Evolutionary conservation across 768 basidiomycete species (phyloP).

Genomic region (Trametes meyenii): DNA sequence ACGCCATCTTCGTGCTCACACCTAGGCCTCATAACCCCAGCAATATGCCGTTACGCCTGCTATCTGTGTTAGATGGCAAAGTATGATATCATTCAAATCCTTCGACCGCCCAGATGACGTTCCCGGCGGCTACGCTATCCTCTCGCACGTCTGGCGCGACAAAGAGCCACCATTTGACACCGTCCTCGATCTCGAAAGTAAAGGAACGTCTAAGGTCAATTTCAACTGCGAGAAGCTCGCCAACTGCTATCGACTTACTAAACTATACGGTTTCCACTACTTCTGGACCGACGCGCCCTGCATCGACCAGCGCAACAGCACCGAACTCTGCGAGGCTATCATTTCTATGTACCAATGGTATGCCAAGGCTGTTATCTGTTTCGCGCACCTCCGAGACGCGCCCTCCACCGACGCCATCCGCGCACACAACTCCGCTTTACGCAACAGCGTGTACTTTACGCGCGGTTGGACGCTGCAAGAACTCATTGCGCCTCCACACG

Average conservation of each 20-base stretch:
- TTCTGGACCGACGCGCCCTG: constrained; percentile 7
- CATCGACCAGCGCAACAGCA: constrained; percentile 10
- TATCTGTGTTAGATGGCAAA: not conserved
- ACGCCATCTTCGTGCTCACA: too few species aligned
- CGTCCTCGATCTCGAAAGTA: not conserved
- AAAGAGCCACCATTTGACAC: not conserved
- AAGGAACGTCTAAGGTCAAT: too few species aligned
- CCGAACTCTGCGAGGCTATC: constrained; percentile 15
- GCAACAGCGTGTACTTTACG: not conserved
- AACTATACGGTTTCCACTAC: not conserved
- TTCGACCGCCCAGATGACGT: not conserved
- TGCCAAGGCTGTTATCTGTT: not conserved
- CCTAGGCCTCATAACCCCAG: too few species aligned
- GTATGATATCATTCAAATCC: not conserved
- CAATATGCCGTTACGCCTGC: not conserved
- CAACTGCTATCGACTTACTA: not conserved
- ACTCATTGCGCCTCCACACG: constrained; percentile 2
- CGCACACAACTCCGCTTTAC: not conserved
- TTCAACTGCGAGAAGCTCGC: not conserved
- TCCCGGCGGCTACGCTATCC: not conserved
- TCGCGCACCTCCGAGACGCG: constrained; percentile 2
- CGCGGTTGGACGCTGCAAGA: constrained; percentile 15
- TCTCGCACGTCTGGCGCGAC: constrained; percentile 7
- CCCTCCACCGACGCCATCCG: not conserved
- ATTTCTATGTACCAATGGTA: constrained; percentile 12